Evolutionary conservation across 2,329 filamentous ascomycete genomes (phyloP).

Genomic region (Calonectria crousiana): DNA sequence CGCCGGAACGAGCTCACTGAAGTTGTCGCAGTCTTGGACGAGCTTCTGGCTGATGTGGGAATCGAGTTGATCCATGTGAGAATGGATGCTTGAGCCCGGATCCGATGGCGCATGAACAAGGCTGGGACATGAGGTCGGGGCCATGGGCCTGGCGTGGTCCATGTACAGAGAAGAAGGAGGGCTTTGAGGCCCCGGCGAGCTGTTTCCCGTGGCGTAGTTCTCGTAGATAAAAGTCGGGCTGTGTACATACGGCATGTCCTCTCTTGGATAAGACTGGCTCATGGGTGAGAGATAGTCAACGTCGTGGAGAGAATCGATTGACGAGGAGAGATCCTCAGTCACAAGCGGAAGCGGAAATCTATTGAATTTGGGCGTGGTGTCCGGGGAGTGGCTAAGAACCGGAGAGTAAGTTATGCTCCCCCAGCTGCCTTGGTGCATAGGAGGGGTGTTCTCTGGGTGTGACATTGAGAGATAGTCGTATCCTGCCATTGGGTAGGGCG

Average conservation of each 20-base stretch:
- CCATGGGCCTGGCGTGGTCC: slow-evolving; percentile 60
- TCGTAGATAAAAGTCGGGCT: slow-evolving; percentile 71
- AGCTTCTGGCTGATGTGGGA: slow-evolving; percentile 65
- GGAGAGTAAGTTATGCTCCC: slow-evolving; percentile 61
- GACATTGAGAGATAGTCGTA: slow-evolving; percentile 67
- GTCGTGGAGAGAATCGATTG: slow-evolving; percentile 71
- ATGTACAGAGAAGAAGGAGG: slow-evolving; percentile 68
- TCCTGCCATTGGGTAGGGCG: slow-evolving; percentile 50
- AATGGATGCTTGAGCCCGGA: slow-evolving; percentile 70
- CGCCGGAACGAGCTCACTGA: slow-evolving; percentile 61
- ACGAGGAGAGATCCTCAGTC: slow-evolving; percentile 64
- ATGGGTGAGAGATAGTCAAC: slow-evolving; percentile 73
- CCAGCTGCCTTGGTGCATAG: slow-evolving; percentile 59
- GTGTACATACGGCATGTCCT: slow-evolving; percentile 68
- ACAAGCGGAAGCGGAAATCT: slow-evolving; percentile 61
- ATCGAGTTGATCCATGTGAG: slow-evolving; percentile 70
- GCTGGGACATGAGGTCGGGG: slow-evolving; percentile 71
- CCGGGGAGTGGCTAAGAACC: slow-evolving; percentile 50
- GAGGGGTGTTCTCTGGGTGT: slow-evolving; percentile 57
- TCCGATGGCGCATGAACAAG: slow-evolving; percentile 72
- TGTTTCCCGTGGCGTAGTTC: slow-evolving; percentile 62
- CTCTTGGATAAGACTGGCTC: slow-evolving; percentile 67
- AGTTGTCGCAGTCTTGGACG: slow-evolving; percentile 66
- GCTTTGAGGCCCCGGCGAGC: slow-evolving; percentile 67
- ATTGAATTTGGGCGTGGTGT: slow-evolving; percentile 55